These are phyloP conservation scores for Stagonosporopsis vannaccii DNA, from an alignment of 2,329 filamentous ascomycete species.

Conservation along the genomic window DNA sequence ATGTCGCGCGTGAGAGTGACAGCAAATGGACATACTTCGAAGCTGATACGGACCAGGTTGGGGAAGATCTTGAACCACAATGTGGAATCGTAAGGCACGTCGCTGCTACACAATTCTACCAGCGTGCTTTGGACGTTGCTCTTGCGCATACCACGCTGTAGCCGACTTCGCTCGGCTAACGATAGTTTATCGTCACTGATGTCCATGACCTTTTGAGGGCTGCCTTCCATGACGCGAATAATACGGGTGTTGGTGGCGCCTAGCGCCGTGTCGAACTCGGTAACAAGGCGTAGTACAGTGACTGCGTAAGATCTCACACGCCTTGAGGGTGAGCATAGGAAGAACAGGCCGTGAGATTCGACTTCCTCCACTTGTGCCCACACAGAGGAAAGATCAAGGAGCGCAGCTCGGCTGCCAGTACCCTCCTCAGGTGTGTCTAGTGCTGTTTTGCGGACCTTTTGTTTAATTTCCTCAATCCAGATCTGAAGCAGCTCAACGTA, in stretches of 20 bases:
- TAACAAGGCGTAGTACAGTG: slow-evolving; percentile 88
- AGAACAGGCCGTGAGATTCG: slow-evolving; percentile 95
- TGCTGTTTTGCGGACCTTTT: slow-evolving; percentile 78
- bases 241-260: slow-evolving; percentile 82
- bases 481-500: slow-evolving; percentile 95
- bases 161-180: slow-evolving; percentile 87
- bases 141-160: slow-evolving; percentile 88
- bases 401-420: slow-evolving; percentile 74
- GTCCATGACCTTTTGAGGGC: slow-evolving; percentile 86
- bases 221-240: slow-evolving; percentile 90
- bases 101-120: slow-evolving; percentile 93
- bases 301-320: slow-evolving; percentile 90
- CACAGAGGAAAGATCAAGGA: slow-evolving; percentile 84
- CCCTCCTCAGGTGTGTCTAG: slow-evolving; percentile 68
- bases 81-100: slow-evolving; percentile 91
- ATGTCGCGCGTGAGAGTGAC: slow-evolving; percentile 90
- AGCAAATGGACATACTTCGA: slow-evolving; percentile 88
- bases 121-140: slow-evolving; percentile 84
- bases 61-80: slow-evolving; percentile 99
- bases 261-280: slow-evolving; percentile 89
- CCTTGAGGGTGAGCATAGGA: slow-evolving; percentile 93
- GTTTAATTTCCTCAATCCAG: slow-evolving; percentile 96
- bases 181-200: slow-evolving; percentile 91
- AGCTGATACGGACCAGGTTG: slow-evolving; percentile 88
- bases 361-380: slow-evolving; percentile 96